phyloP scores from a whole-genome alignment of 2,329 filamentous ascomycete species.

The Hysterium pulicare region DNA sequence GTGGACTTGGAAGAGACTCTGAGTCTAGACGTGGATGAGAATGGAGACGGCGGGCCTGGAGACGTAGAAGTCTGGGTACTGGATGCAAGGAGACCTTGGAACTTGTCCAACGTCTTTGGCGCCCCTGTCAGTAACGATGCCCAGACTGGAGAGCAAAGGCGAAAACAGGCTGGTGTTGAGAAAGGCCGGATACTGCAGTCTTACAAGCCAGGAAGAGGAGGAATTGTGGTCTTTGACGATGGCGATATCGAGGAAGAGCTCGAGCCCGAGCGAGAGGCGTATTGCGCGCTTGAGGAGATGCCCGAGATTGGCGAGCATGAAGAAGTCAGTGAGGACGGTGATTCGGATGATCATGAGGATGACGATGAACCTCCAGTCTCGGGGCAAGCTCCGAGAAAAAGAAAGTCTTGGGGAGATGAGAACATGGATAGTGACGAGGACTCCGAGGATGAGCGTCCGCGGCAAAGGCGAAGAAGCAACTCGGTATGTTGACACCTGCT shows the following conservation, averaged over 20 bases:
- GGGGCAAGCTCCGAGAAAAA: constrained; percentile 36
- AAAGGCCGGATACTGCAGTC: constrained; percentile 67
- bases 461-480: constrained; percentile 81
- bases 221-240: constrained; percentile 92
- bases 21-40: constrained; percentile 67
- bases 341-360: constrained; percentile 58
- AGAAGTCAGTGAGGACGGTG: constrained; percentile 57
- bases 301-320: constrained; percentile 78
- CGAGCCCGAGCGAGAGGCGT: constrained; percentile 70
- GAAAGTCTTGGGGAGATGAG: constrained; percentile 50
- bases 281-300: constrained; percentile 84
- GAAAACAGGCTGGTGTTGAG: constrained; percentile 63
- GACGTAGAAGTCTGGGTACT: constrained; percentile 96
- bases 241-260: constrained; percentile 90
- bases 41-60: constrained; percentile 61
- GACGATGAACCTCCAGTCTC: constrained; percentile 40
- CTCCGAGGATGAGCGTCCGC: constrained; percentile 71
- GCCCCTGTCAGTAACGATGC: constrained; percentile 48
- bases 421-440: constrained; percentile 61
- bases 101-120: constrained; percentile 88
- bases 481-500: constrained; percentile 57
- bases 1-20: constrained; percentile 81
- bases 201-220: constrained; percentile 77
- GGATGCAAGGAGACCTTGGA: constrained; percentile 90
- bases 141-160: constrained; percentile 45